Conservation (phyloP, 768 basidiomycete species). For the Naganishia antarctica region DNA sequence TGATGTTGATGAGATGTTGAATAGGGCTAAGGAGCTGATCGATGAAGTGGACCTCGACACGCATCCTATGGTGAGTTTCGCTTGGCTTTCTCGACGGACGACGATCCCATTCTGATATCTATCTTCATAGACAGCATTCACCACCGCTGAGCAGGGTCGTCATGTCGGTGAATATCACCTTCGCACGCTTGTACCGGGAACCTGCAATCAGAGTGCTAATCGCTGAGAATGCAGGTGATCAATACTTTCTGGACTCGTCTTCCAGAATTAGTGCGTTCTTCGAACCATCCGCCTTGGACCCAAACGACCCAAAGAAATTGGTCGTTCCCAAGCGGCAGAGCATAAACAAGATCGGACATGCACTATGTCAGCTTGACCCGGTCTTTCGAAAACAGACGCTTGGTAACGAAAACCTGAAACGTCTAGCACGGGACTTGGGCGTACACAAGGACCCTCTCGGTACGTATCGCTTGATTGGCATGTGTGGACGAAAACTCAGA, state of each 20-base stretch:
- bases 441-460: slow-evolving; percentile 78
- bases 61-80: slow-evolving; percentile 67
- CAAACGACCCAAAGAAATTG: slow-evolving; percentile 60
- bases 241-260: slow-evolving; percentile 85
- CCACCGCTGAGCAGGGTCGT: slow-evolving; percentile 56
- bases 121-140: slow-evolving; percentile 69
- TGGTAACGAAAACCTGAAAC: slow-evolving; percentile 66
- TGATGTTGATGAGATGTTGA: slow-evolving; percentile 61
- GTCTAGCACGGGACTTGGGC: slow-evolving; percentile 68
- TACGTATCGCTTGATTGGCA: not conserved
- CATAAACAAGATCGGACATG: slow-evolving; percentile 79
- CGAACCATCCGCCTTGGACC: slow-evolving; percentile 76
- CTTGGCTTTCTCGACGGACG: not conserved
- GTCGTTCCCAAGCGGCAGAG: slow-evolving; percentile 57
- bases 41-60: slow-evolving; percentile 69
- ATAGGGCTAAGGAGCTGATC: slow-evolving; percentile 68
- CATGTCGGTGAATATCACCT: slow-evolving; percentile 33
- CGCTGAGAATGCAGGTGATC: slow-evolving; percentile 60
- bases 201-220: not conserved
- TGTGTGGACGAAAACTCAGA: not conserved
- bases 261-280: slow-evolving; percentile 95
- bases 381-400: slow-evolving; percentile 73
- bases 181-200: not conserved
- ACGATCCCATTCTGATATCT: not conserved
- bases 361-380: slow-evolving; percentile 77